A percentile compares a stretch with the other conserved stretches of the same genome.
phyloP scores from a whole-genome alignment of 208 protist species.

The Herpetomonas samuelpessoai region DNA sequence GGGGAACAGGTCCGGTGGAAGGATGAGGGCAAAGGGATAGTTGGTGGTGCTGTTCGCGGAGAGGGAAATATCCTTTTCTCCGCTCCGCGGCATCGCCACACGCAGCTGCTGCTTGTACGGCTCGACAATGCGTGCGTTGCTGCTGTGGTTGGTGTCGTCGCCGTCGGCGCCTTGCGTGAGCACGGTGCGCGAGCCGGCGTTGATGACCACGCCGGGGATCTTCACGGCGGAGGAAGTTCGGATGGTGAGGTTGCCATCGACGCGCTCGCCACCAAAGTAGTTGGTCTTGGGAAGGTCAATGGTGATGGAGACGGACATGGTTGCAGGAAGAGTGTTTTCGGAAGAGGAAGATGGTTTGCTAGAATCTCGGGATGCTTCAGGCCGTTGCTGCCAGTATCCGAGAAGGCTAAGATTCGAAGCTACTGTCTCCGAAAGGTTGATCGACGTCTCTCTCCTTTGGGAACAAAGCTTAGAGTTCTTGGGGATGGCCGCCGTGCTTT shows the following conservation, averaged over 20 bases:
- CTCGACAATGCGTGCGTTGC: background rate
- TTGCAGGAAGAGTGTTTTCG: background rate
- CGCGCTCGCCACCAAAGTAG: slow-evolving; percentile 1
- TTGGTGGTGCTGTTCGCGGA: background rate
- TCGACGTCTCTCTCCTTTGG: no score
- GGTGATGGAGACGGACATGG: background rate
- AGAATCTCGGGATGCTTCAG: no score
- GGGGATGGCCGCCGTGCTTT: no score
- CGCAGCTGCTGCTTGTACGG: slow-evolving; percentile 5
- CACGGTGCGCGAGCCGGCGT: background rate
- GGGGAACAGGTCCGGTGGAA: background rate
- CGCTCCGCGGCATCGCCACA: background rate
- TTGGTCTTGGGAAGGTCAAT: background rate
- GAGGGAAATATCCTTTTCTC: background rate
- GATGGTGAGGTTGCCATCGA: background rate
- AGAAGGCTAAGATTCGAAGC: no score
- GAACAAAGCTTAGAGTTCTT: no score
- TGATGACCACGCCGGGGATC: background rate
- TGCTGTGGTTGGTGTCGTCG: background rate
- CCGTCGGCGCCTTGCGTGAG: background rate
- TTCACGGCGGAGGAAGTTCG: background rate
- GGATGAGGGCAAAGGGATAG: slow-evolving; percentile 1
- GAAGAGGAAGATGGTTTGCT: background rate
- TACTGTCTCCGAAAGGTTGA: no score
- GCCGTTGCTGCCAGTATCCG: no score